Evolutionary conservation across 1,284 basidiomycete genomes (phyloP), one percentile per base, ranked within the genome.

Genomic region (Cryptococcus jaspeensis): DNA sequence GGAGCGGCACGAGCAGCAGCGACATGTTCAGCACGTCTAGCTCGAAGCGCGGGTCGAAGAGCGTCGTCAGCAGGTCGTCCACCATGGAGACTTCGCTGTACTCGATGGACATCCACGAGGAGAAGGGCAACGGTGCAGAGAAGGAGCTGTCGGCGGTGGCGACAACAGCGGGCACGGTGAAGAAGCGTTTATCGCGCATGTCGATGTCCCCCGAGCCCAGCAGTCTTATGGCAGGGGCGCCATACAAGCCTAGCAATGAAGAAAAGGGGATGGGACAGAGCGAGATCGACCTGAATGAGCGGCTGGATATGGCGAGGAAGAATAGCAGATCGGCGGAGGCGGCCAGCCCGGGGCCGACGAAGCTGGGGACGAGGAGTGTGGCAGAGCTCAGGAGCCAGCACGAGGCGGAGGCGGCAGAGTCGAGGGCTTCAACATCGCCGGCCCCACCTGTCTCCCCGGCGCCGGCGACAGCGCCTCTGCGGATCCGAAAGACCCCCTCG

Each of bases 301-400:
- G 87, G 46, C 77, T 93, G 53, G 88, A 88, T 60, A 78, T 92
- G 48, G 91, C 90, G 6, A 80, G 88, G 60, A 82, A 83, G 61
- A 93, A 93, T 72, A 90, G 89, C 70, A 81, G 86, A 72, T 88
- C 83, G 3, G 59, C 68, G 52, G 64, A 61, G 11, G 38, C 42
- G 16, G 38, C 65, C 40, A 56, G 51, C 16, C 43, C 54, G 0
- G 23, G 39, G 20, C 25, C 50, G 5, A 6, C 12, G 12, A 52
- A 49, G 42, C 39, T 63, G n/a, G 60, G 48, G 9, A 39, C 53
- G 18, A 58, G 56, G 48, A 62, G 59, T 49, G 63, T 67, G 5
- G 58, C 56, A 3, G 64, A 66, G 22, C 42, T 67, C 51, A 50
- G 62, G 8, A 48, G 58, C 20, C 47, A 58, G 23, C 48, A 58